A percentile compares a stretch with the other conserved stretches of the same genome.
Evolutionary conservation across 2,329 filamentous ascomycete species (phyloP).

Genomic region (Beauveria rudraprayagi): DNA sequence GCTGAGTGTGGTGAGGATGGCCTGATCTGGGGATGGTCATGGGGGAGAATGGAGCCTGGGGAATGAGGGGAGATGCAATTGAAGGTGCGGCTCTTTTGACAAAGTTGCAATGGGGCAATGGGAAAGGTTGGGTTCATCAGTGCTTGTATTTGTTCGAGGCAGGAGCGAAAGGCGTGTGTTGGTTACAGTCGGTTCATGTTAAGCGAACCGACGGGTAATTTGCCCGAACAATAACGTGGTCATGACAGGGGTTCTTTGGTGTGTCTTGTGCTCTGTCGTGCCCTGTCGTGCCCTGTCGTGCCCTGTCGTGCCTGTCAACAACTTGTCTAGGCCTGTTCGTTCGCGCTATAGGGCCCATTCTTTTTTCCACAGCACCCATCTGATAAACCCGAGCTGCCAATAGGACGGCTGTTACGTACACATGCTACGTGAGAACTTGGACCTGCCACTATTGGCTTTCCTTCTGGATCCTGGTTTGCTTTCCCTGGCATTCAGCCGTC

Average conservation of each 20-base stretch:
- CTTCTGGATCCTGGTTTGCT: too few species aligned
- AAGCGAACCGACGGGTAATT: background rate
- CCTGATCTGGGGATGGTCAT: background rate
- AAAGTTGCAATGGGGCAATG: too few species aligned
- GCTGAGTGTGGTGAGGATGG: background rate
- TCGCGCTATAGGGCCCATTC: background rate
- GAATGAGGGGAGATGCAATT: too few species aligned
- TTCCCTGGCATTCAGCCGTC: too few species aligned
- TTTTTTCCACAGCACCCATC: slow-evolving; percentile 2
- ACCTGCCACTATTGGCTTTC: too few species aligned
- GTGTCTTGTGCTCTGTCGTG: background rate
- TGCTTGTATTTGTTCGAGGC: too few species aligned
- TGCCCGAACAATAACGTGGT: background rate
- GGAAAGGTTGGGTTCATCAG: too few species aligned
- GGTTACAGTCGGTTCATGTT: background rate
- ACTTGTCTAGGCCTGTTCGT: background rate
- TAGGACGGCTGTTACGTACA: slow-evolving; percentile 6
- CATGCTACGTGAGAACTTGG: slow-evolving; percentile 1
- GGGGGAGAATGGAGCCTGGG: background rate
- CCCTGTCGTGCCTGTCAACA: background rate
- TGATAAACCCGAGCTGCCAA: slow-evolving; percentile 1
- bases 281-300: background rate
- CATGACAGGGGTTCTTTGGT: background rate
- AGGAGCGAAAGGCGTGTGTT: background rate
- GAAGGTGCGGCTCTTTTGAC: too few species aligned